A percentile compares a stretch with the other conserved stretches of the same genome.
These are phyloP conservation scores for Jamesozyma gamospora DNA, from an alignment of 805 yeast genomes.

Conservation along the genomic window DNA sequence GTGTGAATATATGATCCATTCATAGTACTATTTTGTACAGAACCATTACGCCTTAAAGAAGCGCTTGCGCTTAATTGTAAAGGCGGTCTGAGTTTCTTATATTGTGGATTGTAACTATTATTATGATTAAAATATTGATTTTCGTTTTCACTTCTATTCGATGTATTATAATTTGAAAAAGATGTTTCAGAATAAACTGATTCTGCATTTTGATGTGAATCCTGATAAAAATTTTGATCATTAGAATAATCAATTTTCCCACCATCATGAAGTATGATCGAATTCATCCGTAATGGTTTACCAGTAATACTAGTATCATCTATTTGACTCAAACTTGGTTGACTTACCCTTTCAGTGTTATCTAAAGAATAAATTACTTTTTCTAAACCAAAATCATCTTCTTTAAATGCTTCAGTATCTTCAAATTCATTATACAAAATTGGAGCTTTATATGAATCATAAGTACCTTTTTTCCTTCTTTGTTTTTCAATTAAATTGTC, in stretches of 20 bases:
- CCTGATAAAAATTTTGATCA: neutral
- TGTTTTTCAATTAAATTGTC: slow-evolving; percentile 30
- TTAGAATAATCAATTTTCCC: neutral
- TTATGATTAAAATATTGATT: neutral
- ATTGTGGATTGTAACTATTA: neutral
- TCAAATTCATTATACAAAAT: neutral
- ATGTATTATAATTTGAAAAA: neutral
- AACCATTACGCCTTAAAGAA: neutral
- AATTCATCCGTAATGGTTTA: slow-evolving; percentile 1
- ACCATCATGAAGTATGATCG: neutral
- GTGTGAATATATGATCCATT: slow-evolving; percentile 3
- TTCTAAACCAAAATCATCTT: neutral
- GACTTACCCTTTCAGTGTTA: neutral
- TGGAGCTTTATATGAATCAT: slow-evolving; percentile 1
- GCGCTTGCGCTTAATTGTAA: neutral
- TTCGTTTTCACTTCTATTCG: neutral
- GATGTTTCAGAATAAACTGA: neutral
- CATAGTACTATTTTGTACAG: too few relatives aligned
- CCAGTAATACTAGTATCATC: neutral
- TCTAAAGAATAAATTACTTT: neutral
- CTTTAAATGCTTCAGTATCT: neutral
- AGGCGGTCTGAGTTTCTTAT: neutral
- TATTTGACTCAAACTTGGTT: neutral
- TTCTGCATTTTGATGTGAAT: neutral
- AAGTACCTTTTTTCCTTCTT: slow-evolving; percentile 3